These are phyloP conservation scores for Tetracladium marchalianum DNA, from an alignment of 495 filamentous ascomycete species.

Conservation along the genomic window DNA sequence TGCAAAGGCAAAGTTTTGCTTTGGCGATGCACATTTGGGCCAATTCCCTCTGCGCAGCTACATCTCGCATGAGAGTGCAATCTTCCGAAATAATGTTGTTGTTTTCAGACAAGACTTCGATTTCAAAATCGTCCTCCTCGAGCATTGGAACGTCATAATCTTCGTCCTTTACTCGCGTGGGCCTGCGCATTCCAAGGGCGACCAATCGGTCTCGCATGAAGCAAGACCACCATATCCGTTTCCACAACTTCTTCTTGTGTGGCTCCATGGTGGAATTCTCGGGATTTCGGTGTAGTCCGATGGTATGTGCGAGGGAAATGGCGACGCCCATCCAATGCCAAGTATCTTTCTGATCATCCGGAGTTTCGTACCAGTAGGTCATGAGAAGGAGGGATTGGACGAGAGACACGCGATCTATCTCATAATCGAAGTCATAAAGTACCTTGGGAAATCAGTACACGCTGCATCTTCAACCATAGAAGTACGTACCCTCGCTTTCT, in stretches of 20 bases:
- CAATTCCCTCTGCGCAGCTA: constrained; percentile 57
- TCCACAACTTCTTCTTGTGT: constrained; percentile 68
- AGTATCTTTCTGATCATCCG: constrained; percentile 81
- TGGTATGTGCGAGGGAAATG: constrained; percentile 72
- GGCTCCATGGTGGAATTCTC: constrained; percentile 61
- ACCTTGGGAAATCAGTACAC: constrained; percentile 34
- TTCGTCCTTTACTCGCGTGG: constrained; percentile 79
- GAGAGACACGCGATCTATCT: constrained; percentile 63
- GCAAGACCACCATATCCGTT: constrained; percentile 89
- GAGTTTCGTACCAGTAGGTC: constrained; percentile 88
- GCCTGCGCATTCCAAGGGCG: constrained; percentile 80
- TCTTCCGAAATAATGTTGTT: constrained; percentile 54
- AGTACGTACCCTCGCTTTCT: constrained; percentile 54
- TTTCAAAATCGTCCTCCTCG: constrained; percentile 72
- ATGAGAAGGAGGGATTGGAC: constrained; percentile 76
- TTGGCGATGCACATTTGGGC: constrained; percentile 86
- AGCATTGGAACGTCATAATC: constrained; percentile 89
- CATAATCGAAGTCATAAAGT: constrained; percentile 81
- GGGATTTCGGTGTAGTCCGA: constrained; percentile 75
- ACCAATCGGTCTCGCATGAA: constrained; percentile 86
- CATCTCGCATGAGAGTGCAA: constrained; percentile 55
- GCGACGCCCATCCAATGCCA: constrained; percentile 92
- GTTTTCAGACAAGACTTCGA: constrained; percentile 51
- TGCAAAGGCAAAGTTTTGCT: constrained; percentile 76
- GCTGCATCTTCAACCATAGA: constrained; percentile 21